Base-by-base conservation (phyloP, 352 stramenopile species). In the Phytophthora boehmeriae region DNA sequence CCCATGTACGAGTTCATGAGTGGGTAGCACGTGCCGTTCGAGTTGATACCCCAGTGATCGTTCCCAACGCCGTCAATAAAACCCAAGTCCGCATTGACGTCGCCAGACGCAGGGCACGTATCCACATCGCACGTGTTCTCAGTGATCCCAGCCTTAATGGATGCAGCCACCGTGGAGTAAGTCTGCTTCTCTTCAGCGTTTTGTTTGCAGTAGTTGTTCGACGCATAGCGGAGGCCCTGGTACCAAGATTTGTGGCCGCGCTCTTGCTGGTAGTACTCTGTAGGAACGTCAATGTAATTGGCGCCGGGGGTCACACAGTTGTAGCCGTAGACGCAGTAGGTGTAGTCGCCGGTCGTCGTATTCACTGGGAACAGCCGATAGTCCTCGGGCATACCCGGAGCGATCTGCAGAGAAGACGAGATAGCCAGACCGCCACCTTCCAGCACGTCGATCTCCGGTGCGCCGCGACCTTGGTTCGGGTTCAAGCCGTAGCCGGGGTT, bases 361-460 rank as follows among this genome's bases (percentile, higher is more conserved):
- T 84, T 19, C 63, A 86, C 51, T 20, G 52, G 30, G 83, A 84
- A 88, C 2, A 83, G 19, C 2, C 80, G 80, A n/a, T 80, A 88
- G 36, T 88, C 62, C 1, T 71, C 58, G 0, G 83, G 83, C 71
- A 89, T 89, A 9, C 83, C 88, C 0, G 86, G 85, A 0, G 68
- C 73, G 22, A 98, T 81, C 66, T 98, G 93, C 2, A 97, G 74
- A 28, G 92, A 97, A 38, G 87, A 90, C 9, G 90, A 97, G 64
- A 97, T 92, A 5, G 81, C 73, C 5, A 66, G 64, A 13, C 89
- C 78, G 6, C 70, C 68, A 68, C 89, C 83, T 97, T 96, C 93
- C 8, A 98, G 75, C 17, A 98, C 75, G 71, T 98, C 93, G 68
- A 98, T 98, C 59, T 98, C 94, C 2, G 93, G 93, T 22, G 92